Evolutionary conservation across 78 protist species (phyloP).

Genomic region (Dictyostelium firmibasis): DNA sequence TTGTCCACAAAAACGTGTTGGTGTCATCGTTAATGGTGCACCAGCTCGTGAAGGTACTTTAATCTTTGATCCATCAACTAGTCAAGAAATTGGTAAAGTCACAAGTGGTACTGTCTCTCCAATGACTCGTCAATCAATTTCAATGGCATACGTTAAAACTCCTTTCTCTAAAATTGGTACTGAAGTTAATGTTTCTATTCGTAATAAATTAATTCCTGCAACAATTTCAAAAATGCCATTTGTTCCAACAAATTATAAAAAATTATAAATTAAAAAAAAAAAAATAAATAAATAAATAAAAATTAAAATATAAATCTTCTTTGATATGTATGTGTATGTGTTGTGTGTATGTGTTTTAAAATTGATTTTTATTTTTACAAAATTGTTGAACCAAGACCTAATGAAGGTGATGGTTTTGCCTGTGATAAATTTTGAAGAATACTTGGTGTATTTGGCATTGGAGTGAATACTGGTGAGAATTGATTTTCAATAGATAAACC

Average conservation of each 20-base stretch:
- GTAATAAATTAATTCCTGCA: constrained; percentile 84
- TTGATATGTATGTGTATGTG: neutral
- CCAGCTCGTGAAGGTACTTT: constrained; percentile 89
- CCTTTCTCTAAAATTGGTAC: constrained; percentile 70
- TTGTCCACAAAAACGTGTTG: constrained; percentile 82
- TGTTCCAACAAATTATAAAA: constrained; percentile 90
- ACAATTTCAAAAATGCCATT: constrained; percentile 93
- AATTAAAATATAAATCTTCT: neutral
- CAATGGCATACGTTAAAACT: constrained; percentile 91
- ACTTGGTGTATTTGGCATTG: constrained; percentile 66
- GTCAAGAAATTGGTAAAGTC: constrained; percentile 86
- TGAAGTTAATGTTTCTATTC: constrained; percentile 7
- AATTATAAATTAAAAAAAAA: neutral
- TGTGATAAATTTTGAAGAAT: constrained; percentile 51
- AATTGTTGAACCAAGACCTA: constrained; percentile 17
- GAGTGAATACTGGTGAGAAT: constrained; percentile 54
- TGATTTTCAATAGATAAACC: constrained; percentile 11
- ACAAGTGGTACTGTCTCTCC: constrained; percentile 94
- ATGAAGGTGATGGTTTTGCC: constrained; percentile 34
- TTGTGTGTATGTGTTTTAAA: neutral
- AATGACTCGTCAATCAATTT: constrained; percentile 82
- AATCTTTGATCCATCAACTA: constrained; percentile 19
- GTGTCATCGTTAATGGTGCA: constrained; percentile 86
- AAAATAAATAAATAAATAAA: constrained; percentile 16
- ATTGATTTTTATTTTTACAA: neutral